Percentiles rank a stretch among this genome's conserved stretches.
These are phyloP conservation scores for Quercus bicolor DNA, from an alignment of 306 rosid genomes.

Conservation along the genomic window DNA sequence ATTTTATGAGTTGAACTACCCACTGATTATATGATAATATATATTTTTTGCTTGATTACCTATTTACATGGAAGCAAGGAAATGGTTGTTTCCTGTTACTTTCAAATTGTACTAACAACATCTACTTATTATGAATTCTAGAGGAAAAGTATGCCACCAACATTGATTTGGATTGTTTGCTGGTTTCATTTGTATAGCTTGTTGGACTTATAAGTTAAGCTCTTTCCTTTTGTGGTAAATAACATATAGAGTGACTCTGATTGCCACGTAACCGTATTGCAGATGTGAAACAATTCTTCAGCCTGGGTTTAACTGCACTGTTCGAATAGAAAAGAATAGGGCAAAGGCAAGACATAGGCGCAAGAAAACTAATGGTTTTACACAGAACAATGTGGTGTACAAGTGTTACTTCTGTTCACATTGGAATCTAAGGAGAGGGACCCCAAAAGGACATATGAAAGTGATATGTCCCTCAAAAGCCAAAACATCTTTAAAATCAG, in stretches of 20 bases:
- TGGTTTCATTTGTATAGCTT: neutral
- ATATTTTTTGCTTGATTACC: neutral
- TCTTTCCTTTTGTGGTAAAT: neutral
- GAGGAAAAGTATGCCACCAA: neutral
- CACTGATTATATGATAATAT: neutral
- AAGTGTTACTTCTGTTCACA: constrained; percentile 63
- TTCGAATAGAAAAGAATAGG: constrained; percentile 52
- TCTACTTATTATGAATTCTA: neutral
- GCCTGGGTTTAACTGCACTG: neutral
- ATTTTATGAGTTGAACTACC: neutral
- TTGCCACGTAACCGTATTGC: constrained; percentile 21
- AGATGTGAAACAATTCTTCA: constrained; percentile 72
- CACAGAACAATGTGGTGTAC: constrained; percentile 59
- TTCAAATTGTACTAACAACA: neutral
- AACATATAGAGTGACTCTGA: neutral
- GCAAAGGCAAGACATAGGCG: constrained; percentile 17
- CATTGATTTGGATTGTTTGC: neutral
- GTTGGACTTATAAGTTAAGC: neutral
- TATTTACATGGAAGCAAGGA: neutral
- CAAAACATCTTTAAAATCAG: constrained; percentile 26
- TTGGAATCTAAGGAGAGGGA: constrained; percentile 60
- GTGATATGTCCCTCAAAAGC: constrained; percentile 35
- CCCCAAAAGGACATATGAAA: constrained; percentile 52
- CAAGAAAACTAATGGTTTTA: neutral
- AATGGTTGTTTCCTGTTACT: neutral